phyloP scores from a whole-genome alignment of 2,329 filamentous ascomycete genomes.

The Colletotrichum abscissum region DNA sequence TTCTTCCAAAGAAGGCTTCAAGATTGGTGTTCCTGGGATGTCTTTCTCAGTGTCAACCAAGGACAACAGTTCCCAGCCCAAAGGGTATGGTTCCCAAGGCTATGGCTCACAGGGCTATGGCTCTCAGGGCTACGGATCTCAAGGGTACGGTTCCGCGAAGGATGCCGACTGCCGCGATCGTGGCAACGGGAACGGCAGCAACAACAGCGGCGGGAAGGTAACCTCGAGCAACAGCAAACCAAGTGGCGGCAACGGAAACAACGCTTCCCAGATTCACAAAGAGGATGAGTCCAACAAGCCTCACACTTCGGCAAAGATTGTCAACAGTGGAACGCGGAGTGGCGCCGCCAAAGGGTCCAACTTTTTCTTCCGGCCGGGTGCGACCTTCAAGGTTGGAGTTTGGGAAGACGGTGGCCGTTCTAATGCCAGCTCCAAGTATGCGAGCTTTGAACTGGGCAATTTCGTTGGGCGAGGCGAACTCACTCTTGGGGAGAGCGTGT shows the following conservation, averaged over 20 bases:
- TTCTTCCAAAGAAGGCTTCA: neutral
- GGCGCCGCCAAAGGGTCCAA: neutral
- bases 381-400: neutral
- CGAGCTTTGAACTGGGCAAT: neutral
- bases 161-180: neutral
- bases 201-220: too few relatives aligned
- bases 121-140: neutral
- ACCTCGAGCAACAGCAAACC: too few relatives aligned
- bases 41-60: neutral
- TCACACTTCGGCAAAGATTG: neutral
- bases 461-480: neutral
- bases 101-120: neutral
- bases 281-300: neutral
- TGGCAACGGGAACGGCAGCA: neutral
- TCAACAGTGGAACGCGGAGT: neutral
- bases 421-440: neutral
- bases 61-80: neutral
- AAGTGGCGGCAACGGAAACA: neutral
- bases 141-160: neutral
- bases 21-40: neutral
- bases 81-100: neutral
- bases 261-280: neutral
- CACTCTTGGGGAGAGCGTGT: neutral
- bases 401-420: neutral
- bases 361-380: neutral